Conservation (phyloP, 129 eudicot genomes). For the Daucus carota region DNA sequence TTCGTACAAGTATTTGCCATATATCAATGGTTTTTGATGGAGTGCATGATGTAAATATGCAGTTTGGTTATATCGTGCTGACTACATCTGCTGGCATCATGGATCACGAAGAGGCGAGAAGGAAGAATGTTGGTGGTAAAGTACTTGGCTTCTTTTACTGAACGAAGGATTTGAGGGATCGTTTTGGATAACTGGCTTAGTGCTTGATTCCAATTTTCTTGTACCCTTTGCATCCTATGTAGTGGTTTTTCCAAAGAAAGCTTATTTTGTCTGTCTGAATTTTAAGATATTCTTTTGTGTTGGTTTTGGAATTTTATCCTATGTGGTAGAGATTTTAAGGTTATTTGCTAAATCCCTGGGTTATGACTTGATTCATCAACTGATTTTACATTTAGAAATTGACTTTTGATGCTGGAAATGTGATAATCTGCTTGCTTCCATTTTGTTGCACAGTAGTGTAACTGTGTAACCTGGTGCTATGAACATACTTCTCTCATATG, state of each 20-base stretch:
- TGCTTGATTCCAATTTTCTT: neutral
- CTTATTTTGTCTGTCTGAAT: neutral
- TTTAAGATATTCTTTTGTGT: neutral
- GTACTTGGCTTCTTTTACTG: conserved; percentile 27
- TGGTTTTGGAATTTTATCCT: neutral
- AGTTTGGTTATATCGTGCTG: conserved; percentile 18
- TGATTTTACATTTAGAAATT: neutral
- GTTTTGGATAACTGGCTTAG: neutral
- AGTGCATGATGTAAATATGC: neutral
- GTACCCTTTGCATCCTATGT: neutral
- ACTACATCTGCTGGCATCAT: conserved; percentile 29
- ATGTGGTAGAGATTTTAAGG: neutral
- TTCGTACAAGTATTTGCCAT: neutral
- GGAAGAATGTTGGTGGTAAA: conserved; percentile 27
- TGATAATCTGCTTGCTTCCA: too few relatives aligned
- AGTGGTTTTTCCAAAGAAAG: neutral
- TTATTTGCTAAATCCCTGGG: neutral
- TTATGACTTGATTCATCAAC: neutral
- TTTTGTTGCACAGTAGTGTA: too few relatives aligned
- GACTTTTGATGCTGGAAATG: neutral
- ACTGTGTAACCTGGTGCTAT: too few relatives aligned
- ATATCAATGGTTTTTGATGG: neutral
- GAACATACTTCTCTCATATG: neutral
- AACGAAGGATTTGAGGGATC: neutral
- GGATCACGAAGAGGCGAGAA: conserved; percentile 24